Evolutionary conservation across 2,329 filamentous ascomycete genomes (phyloP).

Genomic region (Sporothrix euskadiensis): DNA sequence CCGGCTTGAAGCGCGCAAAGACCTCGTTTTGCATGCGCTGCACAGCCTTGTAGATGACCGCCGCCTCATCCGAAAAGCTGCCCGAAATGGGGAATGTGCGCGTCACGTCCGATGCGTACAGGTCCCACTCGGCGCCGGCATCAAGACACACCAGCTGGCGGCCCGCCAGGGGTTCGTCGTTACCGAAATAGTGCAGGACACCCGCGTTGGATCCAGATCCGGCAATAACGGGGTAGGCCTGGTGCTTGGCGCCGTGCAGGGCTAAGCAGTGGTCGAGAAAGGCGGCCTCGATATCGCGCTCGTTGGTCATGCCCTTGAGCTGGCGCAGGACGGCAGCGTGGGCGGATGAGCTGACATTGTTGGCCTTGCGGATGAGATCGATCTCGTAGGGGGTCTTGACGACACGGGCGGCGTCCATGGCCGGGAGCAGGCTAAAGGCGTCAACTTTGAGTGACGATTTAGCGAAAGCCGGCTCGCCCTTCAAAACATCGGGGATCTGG

Average conservation of each 20-base stretch:
- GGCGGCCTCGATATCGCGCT: constrained; percentile 78
- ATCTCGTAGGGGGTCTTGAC: constrained; percentile 87
- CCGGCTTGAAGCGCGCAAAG: constrained; percentile 67
- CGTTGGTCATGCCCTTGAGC: constrained; percentile 66
- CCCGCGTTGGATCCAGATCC: constrained; percentile 80
- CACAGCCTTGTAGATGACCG: constrained; percentile 75
- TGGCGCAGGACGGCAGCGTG: constrained; percentile 71
- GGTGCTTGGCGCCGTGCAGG: constrained; percentile 65
- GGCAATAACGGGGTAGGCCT: constrained; percentile 88
- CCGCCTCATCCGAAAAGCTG: constrained; percentile 65
- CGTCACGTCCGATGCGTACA: constrained; percentile 89
- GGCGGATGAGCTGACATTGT: constrained; percentile 73
- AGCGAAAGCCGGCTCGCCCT: background rate
- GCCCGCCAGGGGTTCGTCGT: constrained; percentile 69
- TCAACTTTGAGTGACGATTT: constrained; percentile 46
- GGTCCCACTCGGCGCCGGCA: constrained; percentile 79
- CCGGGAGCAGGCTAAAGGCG: constrained; percentile 57
- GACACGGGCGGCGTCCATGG: constrained; percentile 78
- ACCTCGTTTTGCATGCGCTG: constrained; percentile 77
- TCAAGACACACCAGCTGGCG: constrained; percentile 80
- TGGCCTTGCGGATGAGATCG: constrained; percentile 76
- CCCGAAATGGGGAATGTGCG: constrained; percentile 80
- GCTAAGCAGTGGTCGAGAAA: constrained; percentile 74
- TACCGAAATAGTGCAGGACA: constrained; percentile 82
- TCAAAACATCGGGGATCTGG: constrained; percentile 35